phyloP scores from a whole-genome alignment of 2,329 filamentous ascomycete species.

The Colletotrichum neosansevieriae region DNA sequence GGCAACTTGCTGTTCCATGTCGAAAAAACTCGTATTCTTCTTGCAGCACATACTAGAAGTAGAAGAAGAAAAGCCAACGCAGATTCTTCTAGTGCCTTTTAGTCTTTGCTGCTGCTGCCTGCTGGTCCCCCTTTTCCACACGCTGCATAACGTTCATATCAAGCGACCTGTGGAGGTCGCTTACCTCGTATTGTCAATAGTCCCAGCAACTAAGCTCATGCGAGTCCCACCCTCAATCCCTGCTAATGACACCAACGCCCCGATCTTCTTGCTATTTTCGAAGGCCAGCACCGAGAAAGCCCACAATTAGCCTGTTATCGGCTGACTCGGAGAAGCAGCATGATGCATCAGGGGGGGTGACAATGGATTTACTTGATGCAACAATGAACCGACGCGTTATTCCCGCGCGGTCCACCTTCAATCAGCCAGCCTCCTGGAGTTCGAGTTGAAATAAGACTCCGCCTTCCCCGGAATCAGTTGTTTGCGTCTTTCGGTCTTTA shows the following conservation, averaged over 20 bases:
- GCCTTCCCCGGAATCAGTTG: conserved; percentile 13
- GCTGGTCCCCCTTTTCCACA: background rate
- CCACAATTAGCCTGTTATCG: conserved; percentile 20
- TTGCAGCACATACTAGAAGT: too few relatives aligned
- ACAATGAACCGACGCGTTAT: conserved; percentile 16
- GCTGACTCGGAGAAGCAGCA: conserved; percentile 22
- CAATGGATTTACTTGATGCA: conserved; percentile 21
- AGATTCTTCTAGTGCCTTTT: too few relatives aligned
- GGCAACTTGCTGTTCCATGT: too few relatives aligned
- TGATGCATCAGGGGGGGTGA: background rate
- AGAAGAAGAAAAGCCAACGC: too few relatives aligned
- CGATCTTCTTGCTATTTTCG: conserved; percentile 15
- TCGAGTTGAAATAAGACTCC: conserved; percentile 15
- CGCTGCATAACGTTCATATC: conserved; percentile 12
- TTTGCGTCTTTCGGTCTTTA: background rate
- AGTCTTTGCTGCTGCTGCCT: background rate
- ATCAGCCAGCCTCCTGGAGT: conserved; percentile 1
- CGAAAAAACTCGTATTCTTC: background rate
- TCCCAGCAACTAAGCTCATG: conserved; percentile 26
- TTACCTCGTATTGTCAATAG: conserved; percentile 26
- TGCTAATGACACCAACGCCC: conserved; percentile 13
- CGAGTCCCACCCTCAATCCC: conserved; percentile 22
- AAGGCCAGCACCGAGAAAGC: conserved; percentile 19
- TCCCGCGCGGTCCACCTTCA: conserved; percentile 4
- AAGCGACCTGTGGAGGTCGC: background rate